Evolutionary conservation across 2,329 filamentous ascomycete genomes (phyloP).

Genomic region (Hirsutella thompsonii): DNA sequence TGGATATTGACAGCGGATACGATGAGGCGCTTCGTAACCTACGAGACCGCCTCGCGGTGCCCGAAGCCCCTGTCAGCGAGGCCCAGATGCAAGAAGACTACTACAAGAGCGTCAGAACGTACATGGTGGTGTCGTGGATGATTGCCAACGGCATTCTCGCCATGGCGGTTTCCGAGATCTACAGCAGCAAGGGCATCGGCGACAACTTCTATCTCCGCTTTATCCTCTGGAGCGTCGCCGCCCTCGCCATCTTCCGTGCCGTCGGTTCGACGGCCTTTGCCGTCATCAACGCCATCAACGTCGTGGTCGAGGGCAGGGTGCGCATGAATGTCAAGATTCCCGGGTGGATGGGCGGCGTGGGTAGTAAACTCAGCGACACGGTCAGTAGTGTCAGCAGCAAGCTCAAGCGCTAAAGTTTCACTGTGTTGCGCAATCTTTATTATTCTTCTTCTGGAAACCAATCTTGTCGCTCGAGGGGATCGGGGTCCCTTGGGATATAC

Average conservation of each 20-base stretch:
- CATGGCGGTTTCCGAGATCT: conserved; percentile 85
- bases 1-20: conserved; percentile 96
- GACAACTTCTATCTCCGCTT: conserved; percentile 86
- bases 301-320: conserved; percentile 75
- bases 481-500: not conserved
- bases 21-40: conserved; percentile 95
- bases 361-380: conserved; percentile 31
- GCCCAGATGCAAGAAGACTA: conserved; percentile 93
- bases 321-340: conserved; percentile 38
- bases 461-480: no score
- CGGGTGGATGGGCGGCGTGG: conserved; percentile 29
- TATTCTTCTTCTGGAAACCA: conserved; percentile 1
- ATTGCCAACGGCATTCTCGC: conserved; percentile 81
- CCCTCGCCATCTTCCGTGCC: conserved; percentile 76
- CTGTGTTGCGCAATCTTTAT: not conserved
- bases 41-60: conserved; percentile 80
- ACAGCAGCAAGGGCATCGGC: conserved; percentile 56
- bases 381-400: conserved; percentile 36
- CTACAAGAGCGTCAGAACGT: conserved; percentile 92
- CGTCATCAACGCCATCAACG: conserved; percentile 71
- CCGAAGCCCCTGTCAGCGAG: conserved; percentile 48
- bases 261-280: conserved; percentile 72
- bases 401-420: conserved; percentile 19
- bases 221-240: conserved; percentile 84
- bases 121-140: conserved; percentile 97